These are phyloP conservation scores for Rhizoctonia solani DNA, from an alignment of 1,284 basidiomycete species.

Conservation along the genomic window DNA sequence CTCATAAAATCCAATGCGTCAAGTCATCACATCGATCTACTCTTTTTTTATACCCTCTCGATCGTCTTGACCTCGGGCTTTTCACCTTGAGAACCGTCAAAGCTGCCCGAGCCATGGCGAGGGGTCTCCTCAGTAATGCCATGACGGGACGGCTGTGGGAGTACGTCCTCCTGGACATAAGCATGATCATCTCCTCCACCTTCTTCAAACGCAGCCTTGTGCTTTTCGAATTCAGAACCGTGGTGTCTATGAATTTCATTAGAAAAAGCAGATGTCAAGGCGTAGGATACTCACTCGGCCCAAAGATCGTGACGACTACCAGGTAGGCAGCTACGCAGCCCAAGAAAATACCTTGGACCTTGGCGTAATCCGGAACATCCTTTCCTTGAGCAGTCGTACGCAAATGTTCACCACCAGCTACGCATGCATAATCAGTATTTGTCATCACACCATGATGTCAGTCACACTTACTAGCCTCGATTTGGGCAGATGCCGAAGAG, in stretches of 20 bases:
- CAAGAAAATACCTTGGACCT: conserved; percentile 84
- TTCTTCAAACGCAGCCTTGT: conserved; percentile 76
- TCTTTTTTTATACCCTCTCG: conserved; percentile 8
- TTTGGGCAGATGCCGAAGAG: conserved; percentile 84
- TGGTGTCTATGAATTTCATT: conserved; percentile 60
- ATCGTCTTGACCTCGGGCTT: conserved; percentile 14
- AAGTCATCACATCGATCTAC: background rate
- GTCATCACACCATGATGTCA: background rate
- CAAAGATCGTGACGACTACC: conserved; percentile 50
- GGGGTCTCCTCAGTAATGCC: conserved; percentile 1
- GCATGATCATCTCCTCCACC: conserved; percentile 61
- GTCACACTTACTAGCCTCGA: conserved; percentile 77
- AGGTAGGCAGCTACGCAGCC: conserved; percentile 53
- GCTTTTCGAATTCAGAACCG: conserved; percentile 80
- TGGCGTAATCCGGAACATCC: conserved; percentile 79
- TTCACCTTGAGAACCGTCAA: background rate
- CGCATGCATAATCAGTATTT: conserved; percentile 30
- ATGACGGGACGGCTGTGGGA: conserved; percentile 8
- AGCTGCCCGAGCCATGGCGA: conserved; percentile 4
- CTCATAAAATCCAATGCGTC: too few species aligned
- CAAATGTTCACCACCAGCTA: conserved; percentile 65
- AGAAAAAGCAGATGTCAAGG: conserved; percentile 36
- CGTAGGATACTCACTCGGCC: conserved; percentile 62
- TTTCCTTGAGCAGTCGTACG: conserved; percentile 56
- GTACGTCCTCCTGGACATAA: conserved; percentile 10